These are phyloP conservation scores for Globisporangium parvum DNA, from an alignment of 352 stramenopile species.

Conservation along the genomic window DNA sequence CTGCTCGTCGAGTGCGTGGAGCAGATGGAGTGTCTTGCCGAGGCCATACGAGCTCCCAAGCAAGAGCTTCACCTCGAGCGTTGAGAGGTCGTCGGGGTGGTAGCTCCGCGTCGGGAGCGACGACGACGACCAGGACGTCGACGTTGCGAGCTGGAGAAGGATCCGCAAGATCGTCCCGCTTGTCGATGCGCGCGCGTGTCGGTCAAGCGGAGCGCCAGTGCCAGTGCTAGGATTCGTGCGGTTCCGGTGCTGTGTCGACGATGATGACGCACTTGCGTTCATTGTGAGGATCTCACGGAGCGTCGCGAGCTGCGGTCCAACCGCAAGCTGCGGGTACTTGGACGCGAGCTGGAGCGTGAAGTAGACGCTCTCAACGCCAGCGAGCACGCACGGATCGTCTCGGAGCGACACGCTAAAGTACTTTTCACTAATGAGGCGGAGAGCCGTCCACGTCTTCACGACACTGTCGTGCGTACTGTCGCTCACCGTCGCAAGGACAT, in stretches of 20 bases:
- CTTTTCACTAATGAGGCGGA: slow-evolving; percentile 47
- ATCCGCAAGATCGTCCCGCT: slow-evolving; percentile 6
- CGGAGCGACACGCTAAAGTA: slow-evolving; percentile 58
- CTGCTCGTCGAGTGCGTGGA: slow-evolving; percentile 27
- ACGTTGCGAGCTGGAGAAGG: slow-evolving; percentile 8
- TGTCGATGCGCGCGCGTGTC: background rate
- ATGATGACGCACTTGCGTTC: slow-evolving; percentile 18
- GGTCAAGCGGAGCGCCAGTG: background rate
- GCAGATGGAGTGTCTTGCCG: slow-evolving; percentile 28
- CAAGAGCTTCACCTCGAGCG: slow-evolving; percentile 15
- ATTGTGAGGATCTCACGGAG: slow-evolving; percentile 18
- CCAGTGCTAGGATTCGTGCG: background rate
- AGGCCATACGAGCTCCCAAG: slow-evolving; percentile 28
- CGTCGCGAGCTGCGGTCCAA: slow-evolving; percentile 3
- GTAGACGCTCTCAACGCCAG: slow-evolving; percentile 33
- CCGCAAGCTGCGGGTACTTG: slow-evolving; percentile 8
- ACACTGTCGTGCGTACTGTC: background rate
- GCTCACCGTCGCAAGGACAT: no score
- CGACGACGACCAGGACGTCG: slow-evolving; percentile 5
- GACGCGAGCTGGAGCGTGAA: slow-evolving; percentile 31
- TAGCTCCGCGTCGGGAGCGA: slow-evolving; percentile 1
- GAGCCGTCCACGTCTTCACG: slow-evolving; percentile 23
- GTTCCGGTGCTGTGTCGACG: background rate
- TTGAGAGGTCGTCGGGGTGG: background rate
- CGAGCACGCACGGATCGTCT: slow-evolving; percentile 15